A percentile compares a stretch with the other conserved stretches of the same genome.
These are phyloP conservation scores for Teratosphaeria nubilosa DNA, from an alignment of 2,329 filamentous ascomycete species.

Conservation along the genomic window DNA sequence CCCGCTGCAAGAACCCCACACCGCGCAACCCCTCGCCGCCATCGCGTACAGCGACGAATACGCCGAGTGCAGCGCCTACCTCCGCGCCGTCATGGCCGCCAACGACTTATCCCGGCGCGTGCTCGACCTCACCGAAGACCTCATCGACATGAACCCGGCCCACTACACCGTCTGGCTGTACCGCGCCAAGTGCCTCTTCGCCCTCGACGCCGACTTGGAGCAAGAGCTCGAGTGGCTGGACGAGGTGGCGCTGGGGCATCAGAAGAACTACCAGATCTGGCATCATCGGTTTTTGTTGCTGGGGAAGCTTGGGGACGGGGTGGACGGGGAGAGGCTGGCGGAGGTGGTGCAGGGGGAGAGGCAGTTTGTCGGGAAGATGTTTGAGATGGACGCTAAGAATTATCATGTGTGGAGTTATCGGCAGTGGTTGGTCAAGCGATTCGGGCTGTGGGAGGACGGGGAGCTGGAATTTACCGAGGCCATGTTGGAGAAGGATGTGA, in stretches of 20 bases:
- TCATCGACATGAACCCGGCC: constrained; percentile 87
- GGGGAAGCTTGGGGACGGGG: constrained; percentile 30
- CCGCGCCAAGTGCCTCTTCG: constrained; percentile 67
- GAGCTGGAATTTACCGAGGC: constrained; percentile 63
- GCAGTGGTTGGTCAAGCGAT: constrained; percentile 61
- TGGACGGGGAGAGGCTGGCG: not conserved
- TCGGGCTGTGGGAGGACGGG: constrained; percentile 41
- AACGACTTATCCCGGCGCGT: constrained; percentile 75
- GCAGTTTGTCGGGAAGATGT: constrained; percentile 68
- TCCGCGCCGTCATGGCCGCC: constrained; percentile 82
- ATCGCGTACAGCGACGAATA: constrained; percentile 90
- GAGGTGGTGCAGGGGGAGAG: constrained; percentile 42
- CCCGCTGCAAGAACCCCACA: constrained; percentile 75
- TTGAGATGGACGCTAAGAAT: constrained; percentile 83
- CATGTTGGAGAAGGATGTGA: constrained; percentile 68
- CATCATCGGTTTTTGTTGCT: constrained; percentile 51
- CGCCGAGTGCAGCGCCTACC: constrained; percentile 82
- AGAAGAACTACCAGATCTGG: constrained; percentile 99
- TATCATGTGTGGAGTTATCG: constrained; percentile 98
- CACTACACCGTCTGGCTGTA: constrained; percentile 99
- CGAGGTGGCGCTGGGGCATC: constrained; percentile 65
- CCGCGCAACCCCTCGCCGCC: constrained; percentile 64
- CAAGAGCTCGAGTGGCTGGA: constrained; percentile 83
- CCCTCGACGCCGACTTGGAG: constrained; percentile 53
- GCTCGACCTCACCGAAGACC: constrained; percentile 72